Conservation (phyloP, 352 stramenopile species). For the Globisporangium paddicum region DNA sequence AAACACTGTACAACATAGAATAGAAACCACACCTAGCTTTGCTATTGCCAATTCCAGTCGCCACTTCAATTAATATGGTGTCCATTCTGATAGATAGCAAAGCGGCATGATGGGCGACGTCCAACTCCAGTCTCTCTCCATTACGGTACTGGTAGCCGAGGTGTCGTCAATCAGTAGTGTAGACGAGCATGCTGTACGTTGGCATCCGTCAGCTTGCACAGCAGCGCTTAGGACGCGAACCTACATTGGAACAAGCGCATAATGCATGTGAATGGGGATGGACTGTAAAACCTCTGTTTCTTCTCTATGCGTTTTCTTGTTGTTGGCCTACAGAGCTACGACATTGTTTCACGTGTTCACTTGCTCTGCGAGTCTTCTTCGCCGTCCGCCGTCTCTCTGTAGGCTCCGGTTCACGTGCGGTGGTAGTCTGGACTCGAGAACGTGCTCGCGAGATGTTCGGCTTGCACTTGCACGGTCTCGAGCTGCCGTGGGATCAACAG, state of each 20-base stretch:
- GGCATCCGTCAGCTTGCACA: too few relatives aligned
- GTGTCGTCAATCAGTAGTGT: neutral
- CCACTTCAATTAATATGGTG: neutral
- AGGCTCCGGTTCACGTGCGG: conserved; percentile 14
- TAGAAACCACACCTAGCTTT: neutral
- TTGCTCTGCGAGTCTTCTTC: neutral
- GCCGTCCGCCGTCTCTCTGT: conserved; percentile 4
- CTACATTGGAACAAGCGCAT: too few relatives aligned
- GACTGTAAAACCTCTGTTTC: neutral
- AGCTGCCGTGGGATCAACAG: too few relatives aligned
- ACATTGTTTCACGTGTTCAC: neutral
- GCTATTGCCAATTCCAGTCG: too few relatives aligned
- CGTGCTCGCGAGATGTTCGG: conserved; percentile 45
- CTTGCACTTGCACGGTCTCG: conserved; percentile 71
- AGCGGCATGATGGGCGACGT: neutral
- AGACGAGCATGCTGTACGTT: too few relatives aligned
- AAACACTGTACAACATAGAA: conserved; percentile 5
- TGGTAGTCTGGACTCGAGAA: conserved; percentile 73
- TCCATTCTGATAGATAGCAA: neutral
- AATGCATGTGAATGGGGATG: neutral
- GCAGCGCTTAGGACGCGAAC: too few relatives aligned
- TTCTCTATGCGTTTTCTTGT: neutral
- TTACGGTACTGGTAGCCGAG: neutral
- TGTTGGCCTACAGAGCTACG: neutral
- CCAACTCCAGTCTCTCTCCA: neutral